phyloP scores from a whole-genome alignment of 2,329 filamentous ascomycete species.

The Tolypocladium paradoxum region DNA sequence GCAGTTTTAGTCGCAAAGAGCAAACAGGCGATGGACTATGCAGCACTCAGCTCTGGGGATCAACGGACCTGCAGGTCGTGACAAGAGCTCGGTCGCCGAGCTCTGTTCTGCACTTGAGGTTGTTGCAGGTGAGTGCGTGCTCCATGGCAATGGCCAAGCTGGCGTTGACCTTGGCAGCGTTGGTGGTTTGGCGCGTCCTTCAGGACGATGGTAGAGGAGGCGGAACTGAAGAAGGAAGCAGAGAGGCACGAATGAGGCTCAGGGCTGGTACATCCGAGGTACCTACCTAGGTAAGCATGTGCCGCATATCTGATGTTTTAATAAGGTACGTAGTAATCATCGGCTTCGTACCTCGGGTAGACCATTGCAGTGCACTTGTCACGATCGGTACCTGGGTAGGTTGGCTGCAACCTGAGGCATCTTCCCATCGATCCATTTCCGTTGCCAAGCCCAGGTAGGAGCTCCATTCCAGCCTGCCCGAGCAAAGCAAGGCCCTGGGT shows the following conservation, averaged over 20 bases:
- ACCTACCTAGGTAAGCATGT: neutral
- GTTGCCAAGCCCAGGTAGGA: no score
- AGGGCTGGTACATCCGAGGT: neutral
- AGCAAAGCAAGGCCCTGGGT: no score
- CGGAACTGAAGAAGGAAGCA: neutral
- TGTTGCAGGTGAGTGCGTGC: slow-evolving; percentile 66
- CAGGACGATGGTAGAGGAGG: neutral
- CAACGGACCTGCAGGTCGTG: slow-evolving; percentile 69
- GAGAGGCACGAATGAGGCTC: neutral
- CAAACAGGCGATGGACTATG: neutral
- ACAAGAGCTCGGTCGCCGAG: slow-evolving; percentile 66
- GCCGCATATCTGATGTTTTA: neutral
- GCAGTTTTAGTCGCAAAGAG: neutral
- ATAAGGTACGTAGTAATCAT: neutral
- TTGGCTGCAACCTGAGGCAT: neutral
- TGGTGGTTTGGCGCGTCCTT: neutral
- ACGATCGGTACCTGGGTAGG: no score
- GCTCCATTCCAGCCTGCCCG: no score
- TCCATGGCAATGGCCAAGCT: slow-evolving; percentile 52
- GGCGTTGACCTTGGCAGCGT: neutral
- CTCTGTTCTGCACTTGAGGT: slow-evolving; percentile 60
- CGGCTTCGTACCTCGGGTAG: neutral
- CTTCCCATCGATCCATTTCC: no score
- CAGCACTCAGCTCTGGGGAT: neutral
- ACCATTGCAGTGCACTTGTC: no score